Evolutionary conservation across 2,329 filamentous ascomycete genomes (phyloP).

Genomic region (Ophiocordyceps camponoti-leonardi): DNA sequence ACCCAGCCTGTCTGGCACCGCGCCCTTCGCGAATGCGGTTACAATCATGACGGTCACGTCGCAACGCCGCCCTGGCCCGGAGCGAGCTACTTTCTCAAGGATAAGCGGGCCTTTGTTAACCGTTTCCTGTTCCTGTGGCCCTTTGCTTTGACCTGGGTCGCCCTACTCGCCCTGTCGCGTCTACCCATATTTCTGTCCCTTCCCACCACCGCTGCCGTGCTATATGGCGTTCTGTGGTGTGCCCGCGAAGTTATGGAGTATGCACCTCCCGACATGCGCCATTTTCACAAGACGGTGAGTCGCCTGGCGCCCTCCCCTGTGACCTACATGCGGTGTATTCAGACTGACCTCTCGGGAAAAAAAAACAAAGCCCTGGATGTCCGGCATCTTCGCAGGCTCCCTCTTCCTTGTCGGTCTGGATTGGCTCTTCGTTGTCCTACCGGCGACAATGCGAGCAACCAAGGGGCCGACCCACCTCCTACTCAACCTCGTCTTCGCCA

Average conservation of each 20-base stretch:
- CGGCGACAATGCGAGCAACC: constrained; percentile 13
- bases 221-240: constrained; percentile 58
- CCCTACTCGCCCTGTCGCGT: constrained; percentile 54
- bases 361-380: constrained; percentile 52
- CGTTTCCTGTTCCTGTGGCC: constrained; percentile 87
- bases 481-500: constrained; percentile 58
- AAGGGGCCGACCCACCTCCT: constrained; percentile 36
- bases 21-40: constrained; percentile 71
- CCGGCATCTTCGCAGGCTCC: constrained; percentile 81
- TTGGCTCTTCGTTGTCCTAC: constrained; percentile 60
- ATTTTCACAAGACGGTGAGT: constrained; percentile 73
- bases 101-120: constrained; percentile 59
- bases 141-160: constrained; percentile 55
- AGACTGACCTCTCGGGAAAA: background rate
- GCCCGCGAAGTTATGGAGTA: constrained; percentile 65
- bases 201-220: constrained; percentile 49
- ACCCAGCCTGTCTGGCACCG: constrained; percentile 66
- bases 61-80: constrained; percentile 54
- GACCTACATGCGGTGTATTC: background rate
- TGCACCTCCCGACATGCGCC: constrained; percentile 75
- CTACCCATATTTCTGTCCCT: constrained; percentile 59
- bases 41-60: constrained; percentile 59
- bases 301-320: background rate
- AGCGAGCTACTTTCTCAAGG: constrained; percentile 56
- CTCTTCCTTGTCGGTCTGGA: constrained; percentile 65